These are phyloP conservation scores for Nowakowskiella sp. DNA, from an alignment of 192 early-diverging fungal species.

Conservation along the genomic window DNA sequence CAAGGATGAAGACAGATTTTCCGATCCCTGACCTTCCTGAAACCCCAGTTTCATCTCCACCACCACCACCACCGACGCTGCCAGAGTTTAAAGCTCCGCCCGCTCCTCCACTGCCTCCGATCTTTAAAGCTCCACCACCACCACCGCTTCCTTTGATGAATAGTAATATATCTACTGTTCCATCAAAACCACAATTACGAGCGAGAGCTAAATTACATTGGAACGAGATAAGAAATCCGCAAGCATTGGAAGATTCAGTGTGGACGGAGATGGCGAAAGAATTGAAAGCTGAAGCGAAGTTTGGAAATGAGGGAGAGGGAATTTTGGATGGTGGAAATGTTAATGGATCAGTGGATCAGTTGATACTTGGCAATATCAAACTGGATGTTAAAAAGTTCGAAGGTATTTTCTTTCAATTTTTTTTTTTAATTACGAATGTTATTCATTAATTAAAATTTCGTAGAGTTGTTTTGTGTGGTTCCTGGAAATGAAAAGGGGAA, in stretches of 20 bases:
- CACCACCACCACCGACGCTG: conserved; percentile 20
- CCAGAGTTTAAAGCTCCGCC: conserved; percentile 5
- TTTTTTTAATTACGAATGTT: conserved; percentile 4
- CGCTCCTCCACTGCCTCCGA: conserved; percentile 3
- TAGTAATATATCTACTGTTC: conserved; percentile 7
- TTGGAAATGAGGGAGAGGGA: background rate
- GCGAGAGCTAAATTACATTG: conserved; percentile 36
- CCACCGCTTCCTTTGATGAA: conserved; percentile 4
- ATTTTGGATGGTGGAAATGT: conserved; percentile 11
- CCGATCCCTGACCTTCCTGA: background rate
- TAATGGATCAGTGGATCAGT: too few relatives aligned
- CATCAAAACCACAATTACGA: conserved; percentile 26
- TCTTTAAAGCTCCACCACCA: conserved; percentile 4
- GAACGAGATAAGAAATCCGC: conserved; percentile 29
- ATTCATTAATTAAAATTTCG: conserved; percentile 1
- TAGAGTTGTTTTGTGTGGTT: conserved; percentile 43
- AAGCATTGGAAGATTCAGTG: conserved; percentile 15
- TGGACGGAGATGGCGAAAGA: conserved; percentile 3
- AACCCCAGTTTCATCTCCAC: conserved; percentile 6
- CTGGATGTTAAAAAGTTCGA: conserved; percentile 38
- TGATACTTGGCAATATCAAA: conserved; percentile 9
- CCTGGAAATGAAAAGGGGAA: conserved; percentile 16
- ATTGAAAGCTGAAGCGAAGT: conserved; percentile 1
- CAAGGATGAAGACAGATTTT: too few relatives aligned
- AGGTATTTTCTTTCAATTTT: conserved; percentile 16